Conservation (phyloP, 805 yeast species). For the Kodamaea restingae region DNA sequence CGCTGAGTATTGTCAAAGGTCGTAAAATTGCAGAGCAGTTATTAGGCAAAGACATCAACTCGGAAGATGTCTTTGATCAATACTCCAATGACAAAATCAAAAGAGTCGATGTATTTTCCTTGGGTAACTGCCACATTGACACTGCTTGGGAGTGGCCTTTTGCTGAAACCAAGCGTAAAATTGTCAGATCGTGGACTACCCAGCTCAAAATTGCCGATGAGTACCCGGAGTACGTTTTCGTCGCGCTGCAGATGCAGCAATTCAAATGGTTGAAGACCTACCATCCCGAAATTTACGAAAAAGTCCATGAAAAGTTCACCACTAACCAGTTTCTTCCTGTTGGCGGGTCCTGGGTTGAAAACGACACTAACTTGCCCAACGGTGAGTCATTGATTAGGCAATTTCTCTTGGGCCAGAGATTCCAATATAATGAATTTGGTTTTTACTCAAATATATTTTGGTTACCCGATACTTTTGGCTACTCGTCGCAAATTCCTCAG, state of each 20-base stretch:
- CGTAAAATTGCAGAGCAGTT: slow-evolving; percentile 59
- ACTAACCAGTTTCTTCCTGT: slow-evolving; percentile 80
- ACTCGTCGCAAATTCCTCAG: slow-evolving; percentile 93
- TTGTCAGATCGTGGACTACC: slow-evolving; percentile 93
- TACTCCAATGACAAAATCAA: slow-evolving; percentile 31
- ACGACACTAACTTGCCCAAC: slow-evolving; percentile 92
- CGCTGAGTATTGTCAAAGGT: slow-evolving; percentile 53
- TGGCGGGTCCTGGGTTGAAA: slow-evolving; percentile 98
- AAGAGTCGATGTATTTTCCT: slow-evolving; percentile 63
- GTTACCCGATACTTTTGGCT: slow-evolving; percentile 98
- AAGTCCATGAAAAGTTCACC: slow-evolving; percentile 60
- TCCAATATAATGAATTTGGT: slow-evolving; percentile 77
- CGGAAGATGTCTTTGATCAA: slow-evolving; percentile 53
- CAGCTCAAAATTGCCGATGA: slow-evolving; percentile 79
- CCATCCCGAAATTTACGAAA: slow-evolving; percentile 73
- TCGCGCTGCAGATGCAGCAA: slow-evolving; percentile 95
- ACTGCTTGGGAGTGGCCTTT: slow-evolving; percentile 99
- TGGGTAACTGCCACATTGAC: slow-evolving; percentile 96
- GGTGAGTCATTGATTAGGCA: slow-evolving; percentile 92
- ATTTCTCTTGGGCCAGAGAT: slow-evolving; percentile 85
- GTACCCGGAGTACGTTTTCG: slow-evolving; percentile 91
- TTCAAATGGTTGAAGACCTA: slow-evolving; percentile 86
- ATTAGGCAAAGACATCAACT: slow-evolving; percentile 64
- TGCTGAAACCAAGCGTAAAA: slow-evolving; percentile 90
- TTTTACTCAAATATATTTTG: slow-evolving; percentile 72